phyloP scores from a whole-genome alignment of 2,329 filamentous ascomycete genomes.

The Botryotinia narcissicola region DNA sequence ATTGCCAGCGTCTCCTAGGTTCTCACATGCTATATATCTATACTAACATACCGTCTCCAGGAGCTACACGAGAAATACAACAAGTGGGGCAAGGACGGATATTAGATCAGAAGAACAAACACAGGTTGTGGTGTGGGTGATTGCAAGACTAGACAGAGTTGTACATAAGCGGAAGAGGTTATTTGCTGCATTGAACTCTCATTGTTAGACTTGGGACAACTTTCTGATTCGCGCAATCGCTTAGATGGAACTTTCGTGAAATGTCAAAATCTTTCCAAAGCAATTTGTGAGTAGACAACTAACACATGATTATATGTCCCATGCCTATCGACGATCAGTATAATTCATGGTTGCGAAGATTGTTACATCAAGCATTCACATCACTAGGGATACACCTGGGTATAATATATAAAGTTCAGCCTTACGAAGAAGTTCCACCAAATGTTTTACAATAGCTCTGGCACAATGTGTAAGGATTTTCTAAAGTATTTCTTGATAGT shows the following conservation, averaged over 20 bases:
- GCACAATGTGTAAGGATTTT: background rate
- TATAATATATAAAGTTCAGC: constrained; percentile 10
- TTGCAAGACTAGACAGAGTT: constrained; percentile 16
- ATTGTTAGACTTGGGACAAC: constrained; percentile 5
- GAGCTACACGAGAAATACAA: constrained; percentile 95
- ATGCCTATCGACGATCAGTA: background rate
- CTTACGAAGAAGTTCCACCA: constrained; percentile 3
- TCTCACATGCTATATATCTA: background rate
- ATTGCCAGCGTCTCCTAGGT: background rate
- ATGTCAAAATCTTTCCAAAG: background rate
- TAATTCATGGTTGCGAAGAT: background rate
- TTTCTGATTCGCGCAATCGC: background rate
- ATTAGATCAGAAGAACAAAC: constrained; percentile 38
- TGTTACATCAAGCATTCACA: background rate
- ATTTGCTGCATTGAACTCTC: constrained; percentile 10
- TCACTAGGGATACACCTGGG: constrained; percentile 7
- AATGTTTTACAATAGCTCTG: constrained; percentile 4
- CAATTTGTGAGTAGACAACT: background rate
- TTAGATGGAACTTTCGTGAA: background rate
- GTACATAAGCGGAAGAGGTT: constrained; percentile 31
- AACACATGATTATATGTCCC: background rate
- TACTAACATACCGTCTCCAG: constrained; percentile 45
- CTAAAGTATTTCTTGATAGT: background rate
- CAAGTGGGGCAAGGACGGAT: constrained; percentile 99
- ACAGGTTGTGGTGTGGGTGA: constrained; percentile 4